Base-by-base conservation (phyloP, 208 protist species). In the Acanthamoeba healyi region DNA sequence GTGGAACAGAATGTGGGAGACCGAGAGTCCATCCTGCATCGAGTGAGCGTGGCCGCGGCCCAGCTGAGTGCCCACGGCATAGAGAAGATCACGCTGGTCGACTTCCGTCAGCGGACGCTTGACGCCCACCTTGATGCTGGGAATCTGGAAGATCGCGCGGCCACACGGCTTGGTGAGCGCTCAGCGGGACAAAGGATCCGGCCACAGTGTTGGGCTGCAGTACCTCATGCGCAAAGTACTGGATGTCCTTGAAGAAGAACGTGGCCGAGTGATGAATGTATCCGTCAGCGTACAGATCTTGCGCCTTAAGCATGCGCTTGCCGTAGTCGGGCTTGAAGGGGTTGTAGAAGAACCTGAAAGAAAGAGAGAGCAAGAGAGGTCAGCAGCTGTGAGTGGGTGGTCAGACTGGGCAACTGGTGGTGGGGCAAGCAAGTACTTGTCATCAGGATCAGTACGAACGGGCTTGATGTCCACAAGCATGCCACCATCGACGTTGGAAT, bases 391-490 rank as follows among this genome's bases (percentile, higher is more conserved):
- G 58, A 32, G 4, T 5, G 15, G 10, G 4, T 65, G 58, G 58
- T 65, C 9, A 17, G 24, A 17, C 6, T 32, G 61, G 32, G 10
- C 14, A 58, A 7, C n/a, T 17, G 61, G 2, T 10, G 61, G 24
- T 29, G 61, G 72, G 72, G 5, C 12, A n/a, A n/a, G n/a, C n/a
- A 51, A 7, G 15, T 49, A 81, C 74, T 84, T 84, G 74, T 84
- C 38, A 26, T 84, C 74, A 19, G 74, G 74, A 36, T 84, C 74
- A 3, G 74, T 84, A 22, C 74, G 74, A 1, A 84, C 74, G 38
- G 74, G 74, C 74, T 84, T 84, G 74, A 84, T 84, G 74, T 84
- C 74, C 15, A 84, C n/a, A 3, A 84, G 29, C 74, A 84, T 84
- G 70, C 70, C 10, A n/a, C 15, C 74, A 24, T 56, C n/a, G 22